Evolutionary conservation across 202 grass and related monocot genomes (phyloP).

Genomic region (Zizania palustris): DNA sequence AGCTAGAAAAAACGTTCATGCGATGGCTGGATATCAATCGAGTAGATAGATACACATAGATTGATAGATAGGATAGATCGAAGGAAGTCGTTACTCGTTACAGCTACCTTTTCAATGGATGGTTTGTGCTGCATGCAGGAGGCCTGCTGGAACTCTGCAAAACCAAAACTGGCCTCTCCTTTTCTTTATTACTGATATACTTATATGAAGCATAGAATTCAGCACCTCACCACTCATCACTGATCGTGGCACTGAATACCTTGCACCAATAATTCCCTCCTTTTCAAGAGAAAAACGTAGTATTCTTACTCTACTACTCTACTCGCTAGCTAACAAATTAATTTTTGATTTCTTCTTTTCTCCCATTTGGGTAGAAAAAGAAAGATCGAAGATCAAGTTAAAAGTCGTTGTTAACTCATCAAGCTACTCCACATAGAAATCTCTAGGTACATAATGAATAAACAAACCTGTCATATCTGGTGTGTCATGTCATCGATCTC

Average conservation of each 20-base stretch:
- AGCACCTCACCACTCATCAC: conserved; percentile 62
- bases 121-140: too few relatives aligned
- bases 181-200: conserved; percentile 22
- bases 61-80: too few relatives aligned
- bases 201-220: conserved; percentile 59
- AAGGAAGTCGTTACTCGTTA: conserved; percentile 31
- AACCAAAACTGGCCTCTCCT: neutral
- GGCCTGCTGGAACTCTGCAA: conserved; percentile 47
- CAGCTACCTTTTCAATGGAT: conserved; percentile 58
- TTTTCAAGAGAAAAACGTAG: neutral
- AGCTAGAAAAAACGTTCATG: neutral
- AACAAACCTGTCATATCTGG: conserved; percentile 12
- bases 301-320: too few relatives aligned
- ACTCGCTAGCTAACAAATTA: too few relatives aligned
- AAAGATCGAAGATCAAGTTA: neutral
- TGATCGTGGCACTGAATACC: conserved; percentile 61
- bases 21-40: neutral
- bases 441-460: conserved; percentile 9
- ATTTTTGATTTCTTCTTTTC: neutral
- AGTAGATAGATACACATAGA: neutral
- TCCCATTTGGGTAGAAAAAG: neutral
- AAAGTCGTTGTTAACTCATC: neutral
- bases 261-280: conserved; percentile 59
- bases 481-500: too few relatives aligned
- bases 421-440: neutral